Base-by-base conservation (phyloP, 2,329 filamentous ascomycete species). In the Bisporella sp. region DNA sequence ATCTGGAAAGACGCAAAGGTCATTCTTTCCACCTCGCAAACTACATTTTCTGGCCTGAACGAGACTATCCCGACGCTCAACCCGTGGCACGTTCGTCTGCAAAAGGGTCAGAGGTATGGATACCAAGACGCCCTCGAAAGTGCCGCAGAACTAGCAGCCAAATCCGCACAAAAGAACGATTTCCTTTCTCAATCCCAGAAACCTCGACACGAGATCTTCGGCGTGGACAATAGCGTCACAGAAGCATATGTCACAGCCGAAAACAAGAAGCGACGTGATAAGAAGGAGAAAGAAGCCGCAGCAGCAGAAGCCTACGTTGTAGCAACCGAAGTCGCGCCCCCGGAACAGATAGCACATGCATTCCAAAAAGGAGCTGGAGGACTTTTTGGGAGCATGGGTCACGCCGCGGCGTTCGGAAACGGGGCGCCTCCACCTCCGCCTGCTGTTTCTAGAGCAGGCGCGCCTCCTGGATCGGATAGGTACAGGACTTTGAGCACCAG, bases 11-110 rank as follows among this genome's bases (percentile, higher is more conserved):
- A 75, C 55, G 66, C 66, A 45, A 66, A 71, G 54, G 58, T 73
- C 53, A 66, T 68, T 41, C 59, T 75, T 47, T 72, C 74, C 1
- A 77, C 73, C 0, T 76, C 73, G 0, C 73, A 77, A 56, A 74
- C 74, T 1, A 70, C 69, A 1, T 77, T 72, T 54, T 68, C 70
- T 8, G 73, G 74, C 1, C 64, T 78, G 4, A 70, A 67, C n/a
- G 73, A 76, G 54, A 65, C 62, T 4, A 72, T 75, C 7, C 75
- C 75, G 1, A 61, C 58, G 33, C 61, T 78, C 49, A 62, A 69
- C 3, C 62, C 72, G 4, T 78, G 75, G 75, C 69, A 71, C 44
- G 63, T 77, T 31, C 68, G 67, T 6, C 61, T 76, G 4, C 56
- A 62, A 8, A 71, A 68, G 13, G 51, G 50, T 3, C 44, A 33